Evolutionary conservation across 352 stramenopile genomes (phyloP).

Genomic region (Pythium guiyangense): DNA sequence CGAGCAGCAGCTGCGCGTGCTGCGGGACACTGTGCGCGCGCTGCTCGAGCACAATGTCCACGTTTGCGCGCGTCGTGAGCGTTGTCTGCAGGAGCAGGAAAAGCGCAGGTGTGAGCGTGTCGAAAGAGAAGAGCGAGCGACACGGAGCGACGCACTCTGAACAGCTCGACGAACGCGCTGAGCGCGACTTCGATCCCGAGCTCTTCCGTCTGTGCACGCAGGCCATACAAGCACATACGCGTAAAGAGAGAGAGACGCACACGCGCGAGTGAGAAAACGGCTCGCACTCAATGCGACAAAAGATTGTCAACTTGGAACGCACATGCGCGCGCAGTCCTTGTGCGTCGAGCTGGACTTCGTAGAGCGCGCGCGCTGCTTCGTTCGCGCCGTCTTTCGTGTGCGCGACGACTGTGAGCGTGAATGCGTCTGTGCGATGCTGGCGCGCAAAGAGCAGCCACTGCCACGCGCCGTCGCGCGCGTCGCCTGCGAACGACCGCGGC

Average conservation of each 20-base stretch:
- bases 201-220: constrained; percentile 39
- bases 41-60: constrained; percentile 29
- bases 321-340: constrained; percentile 6
- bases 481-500: constrained; percentile 33
- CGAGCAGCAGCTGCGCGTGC: constrained; percentile 32
- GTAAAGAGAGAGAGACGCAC: background rate
- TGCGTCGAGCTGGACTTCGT: constrained; percentile 24
- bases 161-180: constrained; percentile 25
- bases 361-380: constrained; percentile 16
- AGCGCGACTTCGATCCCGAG: constrained; percentile 45
- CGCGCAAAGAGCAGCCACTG: constrained; percentile 48
- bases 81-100: constrained; percentile 24
- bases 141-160: constrained; percentile 21
- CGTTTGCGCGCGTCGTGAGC: constrained; percentile 27
- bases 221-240: background rate
- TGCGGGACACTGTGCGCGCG: constrained; percentile 4
- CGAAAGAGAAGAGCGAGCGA: background rate
- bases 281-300: background rate
- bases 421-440: constrained; percentile 7
- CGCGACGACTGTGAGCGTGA: constrained; percentile 36
- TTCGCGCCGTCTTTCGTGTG: background rate
- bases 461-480: constrained; percentile 17
- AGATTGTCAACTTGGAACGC: background rate
- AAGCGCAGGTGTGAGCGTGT: no score
- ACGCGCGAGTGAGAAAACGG: background rate